Base-by-base conservation (phyloP, 305 asterid species). In the Fraxinus nigra region DNA sequence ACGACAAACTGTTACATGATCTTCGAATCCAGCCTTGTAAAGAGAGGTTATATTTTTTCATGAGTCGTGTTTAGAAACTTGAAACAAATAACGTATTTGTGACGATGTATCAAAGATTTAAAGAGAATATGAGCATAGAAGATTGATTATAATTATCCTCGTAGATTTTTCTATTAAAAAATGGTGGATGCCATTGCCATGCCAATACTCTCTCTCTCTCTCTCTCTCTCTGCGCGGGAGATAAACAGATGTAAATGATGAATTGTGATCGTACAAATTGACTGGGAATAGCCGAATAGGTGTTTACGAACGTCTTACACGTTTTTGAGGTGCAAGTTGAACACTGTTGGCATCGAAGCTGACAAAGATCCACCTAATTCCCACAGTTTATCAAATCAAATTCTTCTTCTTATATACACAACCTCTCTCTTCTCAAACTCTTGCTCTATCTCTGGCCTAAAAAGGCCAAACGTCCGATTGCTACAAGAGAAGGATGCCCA, bases 361-460 rank as follows among this genome's bases (percentile, higher is more conserved):
- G 85, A 81, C 85, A 43, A 10, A 56, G 72, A 83, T 80, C 72
- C 90, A 84, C 86, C 67, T 88, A 86, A 80, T 85, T 82, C 30
- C 80, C 84, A 51, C 48, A 67, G 8, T 56, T 76, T 83, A 78
- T 61, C 73, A 8, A 65, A 75, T 82, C 34, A 70, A 70, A 3
- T 13, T 33, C 14, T 6, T 78, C 34, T 37, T 46, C 56, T n/a
- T 70, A 73, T 18, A 18, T 26, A 43, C 59, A 7, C 38, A 37
- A 14, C 22, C 22, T 70, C 43, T 8, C 16, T 11, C 13, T 38
- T 26, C 22, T 26, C 81, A 48, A 67, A 37, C 76, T 54, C 72
- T 30, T 56, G 80, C 35, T 32, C 18, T 3, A 6, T 18, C 13
- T 34, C n/a, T 40, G 54, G 51, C 61, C 80, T 54, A 79, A 78